phyloP scores from a whole-genome alignment of 2,329 filamentous ascomycete genomes.

The Neonectria ditissima region DNA sequence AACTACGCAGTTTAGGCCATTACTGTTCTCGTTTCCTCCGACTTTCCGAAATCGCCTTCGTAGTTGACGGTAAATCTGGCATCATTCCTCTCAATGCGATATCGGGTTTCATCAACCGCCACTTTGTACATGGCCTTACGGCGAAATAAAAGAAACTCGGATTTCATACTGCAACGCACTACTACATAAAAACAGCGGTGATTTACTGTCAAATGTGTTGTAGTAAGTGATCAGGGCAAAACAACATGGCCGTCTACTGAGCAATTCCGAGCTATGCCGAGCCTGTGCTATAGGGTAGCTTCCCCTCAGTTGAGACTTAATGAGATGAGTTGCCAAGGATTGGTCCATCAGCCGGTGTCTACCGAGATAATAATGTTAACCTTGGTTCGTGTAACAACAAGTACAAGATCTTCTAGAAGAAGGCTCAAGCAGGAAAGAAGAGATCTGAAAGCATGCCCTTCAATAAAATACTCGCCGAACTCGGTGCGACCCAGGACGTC shows the following conservation, averaged over 20 bases:
- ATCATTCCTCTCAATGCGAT: neutral
- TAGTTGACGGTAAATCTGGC: neutral
- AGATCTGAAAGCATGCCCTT: constrained; percentile 17
- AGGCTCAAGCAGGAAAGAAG: neutral
- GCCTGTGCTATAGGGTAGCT: neutral
- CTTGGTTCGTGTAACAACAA: neutral
- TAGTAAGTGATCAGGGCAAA: neutral
- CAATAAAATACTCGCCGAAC: constrained; percentile 6
- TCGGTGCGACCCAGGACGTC: constrained; percentile 3
- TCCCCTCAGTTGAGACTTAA: neutral
- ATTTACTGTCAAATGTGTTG: neutral
- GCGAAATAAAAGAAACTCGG: neutral
- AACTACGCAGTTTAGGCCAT: too few relatives aligned
- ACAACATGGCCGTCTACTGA: neutral
- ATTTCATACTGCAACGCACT: neutral
- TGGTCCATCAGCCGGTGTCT: too few relatives aligned
- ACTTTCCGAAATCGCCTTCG: neutral
- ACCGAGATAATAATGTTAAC: too few relatives aligned
- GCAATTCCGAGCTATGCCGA: neutral
- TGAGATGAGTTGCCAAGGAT: neutral
- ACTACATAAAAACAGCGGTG: neutral
- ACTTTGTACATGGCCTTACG: neutral
- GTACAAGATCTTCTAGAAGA: neutral
- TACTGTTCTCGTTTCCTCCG: neutral
- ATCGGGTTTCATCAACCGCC: neutral